These are phyloP conservation scores for Pharnaceum exiguum DNA, from an alignment of 148 eudicot genomes.

Conservation along the genomic window DNA sequence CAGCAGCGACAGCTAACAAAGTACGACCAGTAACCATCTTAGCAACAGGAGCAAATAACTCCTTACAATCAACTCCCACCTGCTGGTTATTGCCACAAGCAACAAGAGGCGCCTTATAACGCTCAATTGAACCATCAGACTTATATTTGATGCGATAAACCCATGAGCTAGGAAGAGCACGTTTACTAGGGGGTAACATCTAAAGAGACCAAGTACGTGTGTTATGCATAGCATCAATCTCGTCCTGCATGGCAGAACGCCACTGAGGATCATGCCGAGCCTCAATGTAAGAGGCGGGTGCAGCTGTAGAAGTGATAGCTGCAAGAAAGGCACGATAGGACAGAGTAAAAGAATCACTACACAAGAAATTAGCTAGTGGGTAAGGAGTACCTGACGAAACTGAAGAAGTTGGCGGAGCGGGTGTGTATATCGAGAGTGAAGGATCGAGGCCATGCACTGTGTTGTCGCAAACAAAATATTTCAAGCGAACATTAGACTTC, in stretches of 20 bases:
- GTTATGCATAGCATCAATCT: neutral
- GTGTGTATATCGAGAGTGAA: neutral
- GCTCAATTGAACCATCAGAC: neutral
- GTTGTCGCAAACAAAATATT: neutral
- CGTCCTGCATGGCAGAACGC: conserved; percentile 1
- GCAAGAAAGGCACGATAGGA: neutral
- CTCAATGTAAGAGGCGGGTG: neutral
- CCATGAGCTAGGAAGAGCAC: neutral
- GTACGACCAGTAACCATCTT: neutral
- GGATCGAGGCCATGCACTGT: neutral
- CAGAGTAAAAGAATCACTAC: neutral
- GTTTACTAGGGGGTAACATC: neutral
- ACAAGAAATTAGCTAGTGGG: neutral
- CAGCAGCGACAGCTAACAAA: neutral
- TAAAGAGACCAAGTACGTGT: neutral
- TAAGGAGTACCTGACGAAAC: conserved; percentile 3
- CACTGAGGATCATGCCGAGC: neutral
- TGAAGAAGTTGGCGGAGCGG: neutral
- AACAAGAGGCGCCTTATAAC: neutral
- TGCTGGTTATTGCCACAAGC: neutral
- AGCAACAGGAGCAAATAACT: neutral
- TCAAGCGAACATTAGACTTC: neutral
- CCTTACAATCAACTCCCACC: neutral
- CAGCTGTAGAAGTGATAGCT: neutral
- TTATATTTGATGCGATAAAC: neutral